These are phyloP conservation scores for Puccinia hordei DNA, from an alignment of 1,284 basidiomycete genomes.

Conservation along the genomic window DNA sequence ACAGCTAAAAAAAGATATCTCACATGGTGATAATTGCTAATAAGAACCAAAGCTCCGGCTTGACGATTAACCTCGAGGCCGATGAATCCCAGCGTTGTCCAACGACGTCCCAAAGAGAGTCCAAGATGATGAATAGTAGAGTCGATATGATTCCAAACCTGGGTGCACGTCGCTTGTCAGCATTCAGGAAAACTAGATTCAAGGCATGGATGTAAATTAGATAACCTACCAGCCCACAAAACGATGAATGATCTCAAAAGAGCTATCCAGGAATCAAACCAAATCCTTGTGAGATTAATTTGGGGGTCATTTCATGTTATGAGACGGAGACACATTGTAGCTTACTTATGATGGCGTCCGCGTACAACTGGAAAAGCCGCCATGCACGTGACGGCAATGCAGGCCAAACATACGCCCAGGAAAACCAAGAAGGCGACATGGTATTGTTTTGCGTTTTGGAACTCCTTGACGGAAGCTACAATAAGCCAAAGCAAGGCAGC, in stretches of 20 bases:
- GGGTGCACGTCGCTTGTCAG: not conserved
- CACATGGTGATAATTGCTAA: conserved; percentile 25
- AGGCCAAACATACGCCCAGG: conserved; percentile 11
- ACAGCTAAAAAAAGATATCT: conserved; percentile 3
- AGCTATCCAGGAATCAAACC: not conserved
- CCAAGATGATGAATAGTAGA: conserved; percentile 14
- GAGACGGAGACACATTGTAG: not conserved
- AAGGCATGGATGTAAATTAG: not conserved
- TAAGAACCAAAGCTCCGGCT: conserved; percentile 37
- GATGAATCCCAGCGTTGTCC: conserved; percentile 25
- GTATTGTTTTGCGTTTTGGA: not conserved
- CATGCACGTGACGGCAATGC: conserved; percentile 10
- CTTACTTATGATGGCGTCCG: conserved; percentile 37
- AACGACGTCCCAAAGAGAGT: conserved; percentile 20
- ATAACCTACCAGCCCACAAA: conserved; percentile 47
- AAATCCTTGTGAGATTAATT: not conserved
- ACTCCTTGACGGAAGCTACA: not conserved
- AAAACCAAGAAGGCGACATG: not conserved
- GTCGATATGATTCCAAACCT: conserved; percentile 45
- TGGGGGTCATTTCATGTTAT: not conserved
- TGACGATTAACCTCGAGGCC: not conserved
- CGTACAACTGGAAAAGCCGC: conserved; percentile 33
- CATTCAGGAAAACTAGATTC: not conserved
- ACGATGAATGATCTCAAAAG: conserved; percentile 47
- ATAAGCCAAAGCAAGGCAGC: conserved; percentile 41